Evolutionary conservation across 2,329 filamentous ascomycete genomes (phyloP).

Genomic region (Ramichloridium luteum): DNA sequence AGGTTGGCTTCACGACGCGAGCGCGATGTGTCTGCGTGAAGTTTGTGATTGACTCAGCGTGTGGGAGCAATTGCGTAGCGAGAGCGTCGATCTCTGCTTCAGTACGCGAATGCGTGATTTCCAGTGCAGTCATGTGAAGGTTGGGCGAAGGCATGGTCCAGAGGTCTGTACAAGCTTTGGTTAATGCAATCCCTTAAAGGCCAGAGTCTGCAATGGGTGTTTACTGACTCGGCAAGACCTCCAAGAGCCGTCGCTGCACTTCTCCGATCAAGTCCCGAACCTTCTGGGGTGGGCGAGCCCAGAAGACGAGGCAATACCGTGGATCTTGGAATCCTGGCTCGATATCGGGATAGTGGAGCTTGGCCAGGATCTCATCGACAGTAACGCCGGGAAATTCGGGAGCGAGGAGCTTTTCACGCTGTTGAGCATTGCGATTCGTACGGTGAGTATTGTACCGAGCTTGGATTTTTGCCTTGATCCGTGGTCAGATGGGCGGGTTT

Average conservation of each 20-base stretch:
- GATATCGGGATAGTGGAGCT: constrained; percentile 50
- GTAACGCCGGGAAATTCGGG: constrained; percentile 56
- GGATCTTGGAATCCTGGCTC: constrained; percentile 62
- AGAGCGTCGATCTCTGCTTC: constrained; percentile 54
- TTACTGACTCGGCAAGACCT: constrained; percentile 59
- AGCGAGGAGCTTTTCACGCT: constrained; percentile 60
- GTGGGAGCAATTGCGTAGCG: constrained; percentile 43
- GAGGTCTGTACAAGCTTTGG: constrained; percentile 41
- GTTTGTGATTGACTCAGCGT: constrained; percentile 49
- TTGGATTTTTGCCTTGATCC: constrained; percentile 42
- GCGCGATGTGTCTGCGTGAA: constrained; percentile 56
- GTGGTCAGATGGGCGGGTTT: background rate
- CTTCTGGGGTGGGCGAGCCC: constrained; percentile 68
- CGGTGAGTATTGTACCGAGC: constrained; percentile 62
- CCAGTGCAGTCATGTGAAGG: constrained; percentile 76
- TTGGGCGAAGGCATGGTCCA: constrained; percentile 75
- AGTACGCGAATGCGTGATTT: constrained; percentile 71
- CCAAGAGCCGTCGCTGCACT: constrained; percentile 53
- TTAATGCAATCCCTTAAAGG: background rate
- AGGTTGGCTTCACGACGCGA: constrained; percentile 65
- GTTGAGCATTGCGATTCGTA: constrained; percentile 60
- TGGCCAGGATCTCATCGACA: constrained; percentile 63
- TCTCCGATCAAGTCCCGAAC: constrained; percentile 54
- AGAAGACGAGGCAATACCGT: constrained; percentile 74
- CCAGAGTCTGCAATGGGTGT: background rate